Evolutionary conservation across 768 basidiomycete genomes (phyloP), one percentile per base, ranked within the genome.

Genomic region (Suillus spraguei): DNA sequence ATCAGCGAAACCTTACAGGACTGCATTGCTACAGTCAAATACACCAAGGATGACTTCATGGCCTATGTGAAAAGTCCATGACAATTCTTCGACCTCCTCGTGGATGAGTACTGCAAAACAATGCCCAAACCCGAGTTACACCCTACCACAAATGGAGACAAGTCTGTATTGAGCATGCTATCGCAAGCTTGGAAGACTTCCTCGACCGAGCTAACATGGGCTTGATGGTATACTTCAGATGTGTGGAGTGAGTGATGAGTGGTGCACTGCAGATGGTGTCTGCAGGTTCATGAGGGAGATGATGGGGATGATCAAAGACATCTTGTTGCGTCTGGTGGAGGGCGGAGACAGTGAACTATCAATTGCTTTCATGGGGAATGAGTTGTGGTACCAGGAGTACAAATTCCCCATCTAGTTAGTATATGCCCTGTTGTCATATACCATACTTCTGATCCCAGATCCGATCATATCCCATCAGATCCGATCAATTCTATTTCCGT

Each of bases 231-330:
- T 42, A 6, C 41, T 42, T 20, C 41, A 53, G 52, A 53, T 35
- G 52, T 53, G 52, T 28, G 52, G 52, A 10, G 10, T 53, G 17
- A 16, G 22, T 35, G 52, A 28, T 9, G 22, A 53, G 52, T 53
- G 52, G 52, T 9, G 35, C 10, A 22, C 52, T 53, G 52, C 52
- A 8, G 52, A 53, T 35, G 22, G 20, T 16, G 22, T n/a, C n/a
- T n/a, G n/a, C n/a, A n/a, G n/a, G n/a, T n/a, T n/a, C n/a, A n/a
- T n/a, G n/a, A n/a, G n/a, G n/a, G n/a, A n/a, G n/a, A n/a, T n/a
- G n/a, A n/a, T n/a, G n/a, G n/a, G n/a, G n/a, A n/a, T n/a, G n/a
- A 14, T 54, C 6, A 22, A 54, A 17, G 65, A 36, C 76, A 44
- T 44, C 9, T 44, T 44, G 42, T 44, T 44, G 42, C 20, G 4